Evolutionary conservation across 1,284 basidiomycete genomes (phyloP), one percentile per base, ranked within the genome.

Genomic region (Puccinia triticina): DNA sequence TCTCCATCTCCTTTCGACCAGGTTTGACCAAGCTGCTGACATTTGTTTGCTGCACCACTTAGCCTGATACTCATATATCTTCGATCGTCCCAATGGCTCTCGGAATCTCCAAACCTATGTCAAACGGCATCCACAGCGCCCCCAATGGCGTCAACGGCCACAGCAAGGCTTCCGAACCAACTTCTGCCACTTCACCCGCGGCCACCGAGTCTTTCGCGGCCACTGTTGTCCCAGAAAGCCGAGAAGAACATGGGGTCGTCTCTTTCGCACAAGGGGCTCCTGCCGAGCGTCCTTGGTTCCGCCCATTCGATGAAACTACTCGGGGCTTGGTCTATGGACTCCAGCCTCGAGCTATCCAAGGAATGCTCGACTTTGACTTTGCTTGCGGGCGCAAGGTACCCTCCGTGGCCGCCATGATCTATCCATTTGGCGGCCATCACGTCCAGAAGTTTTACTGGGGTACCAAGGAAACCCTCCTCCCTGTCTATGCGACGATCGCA

Each of bases 371-470:
- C 91, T 99, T 99, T 86, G 96, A 99, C 90, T 99, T 93, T 89
- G 95, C 94, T 23, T 99, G 97, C 88, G 96, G 96, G 48, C 94
- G 97, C 84, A 88, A 91, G 84, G 91, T 92, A n/a, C 96, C 96
- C 72, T 94, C 93, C 79, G 96, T 99, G 84, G 96, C 96, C 57
- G 96, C 97, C 80, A 99, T 99, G 96, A 98, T 99, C 88, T 99
- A 99, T 89, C 97, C 97, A 87, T 99, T 99, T 89, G 96, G 96
- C 87, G 96, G 96, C 48, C 96, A 98, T 89, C 96, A 98, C 89
- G 97, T 98, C 88, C 96, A 99, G 89, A 99, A 99, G 90, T 97
- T 98, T 91, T 88, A 99, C 91, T 99, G 96, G 96, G 96, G 96
- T 83, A 99, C 97, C 83, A 96, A 95, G 90, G 96, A 99, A 90